Evolutionary conservation across 2,329 filamentous ascomycete species (phyloP), one percentile per base, ranked within the genome.

Genomic region (Alternaria gansuensis): DNA sequence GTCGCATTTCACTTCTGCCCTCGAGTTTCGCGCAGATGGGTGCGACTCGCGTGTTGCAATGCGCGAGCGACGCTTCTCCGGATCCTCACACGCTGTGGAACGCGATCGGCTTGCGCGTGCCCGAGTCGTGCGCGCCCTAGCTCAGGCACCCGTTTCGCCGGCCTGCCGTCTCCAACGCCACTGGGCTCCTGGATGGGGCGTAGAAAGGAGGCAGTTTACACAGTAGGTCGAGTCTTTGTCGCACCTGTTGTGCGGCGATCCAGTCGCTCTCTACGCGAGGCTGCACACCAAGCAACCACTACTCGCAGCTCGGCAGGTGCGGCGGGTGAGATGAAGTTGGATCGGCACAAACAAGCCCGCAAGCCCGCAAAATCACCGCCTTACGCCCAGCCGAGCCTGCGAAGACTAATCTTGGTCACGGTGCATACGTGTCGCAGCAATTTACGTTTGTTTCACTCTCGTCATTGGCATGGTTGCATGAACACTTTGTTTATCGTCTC

Each of bases 321-420:
- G 36, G 24, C 49, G 36, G 36, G 49, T 29, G 49, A 51, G 36
- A 33, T 41, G 36, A 3, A 34, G 26, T 39, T 51, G 26, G 26
- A 26, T 28, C 28, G 33, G 24, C 26, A 31, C 44, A 21, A 48
- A 57, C 40, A 54, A 57, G 55, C 24, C 54, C 41, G 54, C 7
- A 40, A 3, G 44, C 44, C 44, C 44, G 44, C 44, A 48, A 48
- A 57, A 57, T 54, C 33, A 54, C 55, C 55, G 55, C 55, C 26
- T 26, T 31, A 26, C 11, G 31, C 23, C 40, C 14, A 26, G 28
- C 21, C 14, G 21, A 14, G 13, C 44, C 29, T 34, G 2, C 21
- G 14, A 33, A 48, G 34, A 48, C 29, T 26, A 48, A 48, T 48
- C 31, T 33, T 24, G 14, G 9, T 48, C 23, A 45, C 50, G 36